Percentiles rank a stretch among this genome's conserved stretches.
These are phyloP conservation scores for Thermomucor indicae-seudaticae DNA, from an alignment of 371 early-diverging fungal genomes.

Conservation along the genomic window DNA sequence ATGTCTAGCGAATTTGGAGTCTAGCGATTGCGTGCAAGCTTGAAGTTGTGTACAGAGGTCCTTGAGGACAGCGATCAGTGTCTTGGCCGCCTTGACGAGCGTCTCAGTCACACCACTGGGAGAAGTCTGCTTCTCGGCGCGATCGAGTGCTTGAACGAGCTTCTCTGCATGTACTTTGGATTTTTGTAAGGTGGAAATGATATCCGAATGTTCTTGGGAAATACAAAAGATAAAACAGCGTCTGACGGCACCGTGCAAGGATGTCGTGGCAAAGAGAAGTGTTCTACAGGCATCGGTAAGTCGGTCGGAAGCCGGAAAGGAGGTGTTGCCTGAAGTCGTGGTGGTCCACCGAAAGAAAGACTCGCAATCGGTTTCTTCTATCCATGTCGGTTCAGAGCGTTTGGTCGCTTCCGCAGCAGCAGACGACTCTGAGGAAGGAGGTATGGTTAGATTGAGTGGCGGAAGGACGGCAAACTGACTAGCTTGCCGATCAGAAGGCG, in stretches of 20 bases:
- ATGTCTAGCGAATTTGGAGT: slow-evolving; percentile 41
- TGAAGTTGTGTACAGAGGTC: slow-evolving; percentile 20
- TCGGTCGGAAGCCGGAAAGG: background rate
- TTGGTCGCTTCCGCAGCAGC: background rate
- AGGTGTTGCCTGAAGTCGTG: background rate
- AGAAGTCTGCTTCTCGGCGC: slow-evolving; percentile 6
- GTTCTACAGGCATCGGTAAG: slow-evolving; percentile 28
- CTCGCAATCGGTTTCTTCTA: background rate
- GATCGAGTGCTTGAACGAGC: slow-evolving; percentile 9
- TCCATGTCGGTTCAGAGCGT: slow-evolving; percentile 2
- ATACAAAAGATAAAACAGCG: slow-evolving; percentile 20
- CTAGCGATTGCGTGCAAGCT: slow-evolving; percentile 32
- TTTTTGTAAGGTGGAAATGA: slow-evolving; percentile 17
- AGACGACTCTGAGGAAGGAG: background rate
- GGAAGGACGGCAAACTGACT: slow-evolving; percentile 14
- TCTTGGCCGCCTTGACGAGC: slow-evolving; percentile 7
- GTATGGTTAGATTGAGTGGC: slow-evolving; percentile 12
- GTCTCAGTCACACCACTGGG: background rate
- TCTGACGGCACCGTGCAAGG: slow-evolving; percentile 21
- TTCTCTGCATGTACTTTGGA: slow-evolving; percentile 18
- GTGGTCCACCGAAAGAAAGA: slow-evolving; percentile 3
- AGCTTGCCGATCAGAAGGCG: slow-evolving; percentile 8
- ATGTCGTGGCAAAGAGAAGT: slow-evolving; percentile 23
- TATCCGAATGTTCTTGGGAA: slow-evolving; percentile 15
- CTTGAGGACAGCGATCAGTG: slow-evolving; percentile 17